Conservation (phyloP, 257 asterid genomes). For the Solanum pimpinellifolium region DNA sequence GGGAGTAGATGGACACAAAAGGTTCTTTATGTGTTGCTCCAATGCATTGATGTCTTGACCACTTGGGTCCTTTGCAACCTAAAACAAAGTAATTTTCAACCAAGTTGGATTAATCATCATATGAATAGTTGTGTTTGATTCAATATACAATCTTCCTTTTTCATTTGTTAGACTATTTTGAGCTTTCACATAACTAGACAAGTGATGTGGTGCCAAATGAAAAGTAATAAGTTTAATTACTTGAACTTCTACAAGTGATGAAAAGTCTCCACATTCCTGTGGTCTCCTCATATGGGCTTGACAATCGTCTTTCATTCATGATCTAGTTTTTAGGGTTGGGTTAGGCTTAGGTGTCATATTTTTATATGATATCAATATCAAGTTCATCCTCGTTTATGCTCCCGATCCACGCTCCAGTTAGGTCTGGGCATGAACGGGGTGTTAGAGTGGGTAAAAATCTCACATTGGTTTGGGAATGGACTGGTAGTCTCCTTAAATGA, state of each 20-base stretch:
- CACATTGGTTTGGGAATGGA: too few relatives aligned
- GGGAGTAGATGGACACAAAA: slow-evolving; percentile 6
- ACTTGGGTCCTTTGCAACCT: slow-evolving; percentile 10
- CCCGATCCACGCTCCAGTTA: too few relatives aligned
- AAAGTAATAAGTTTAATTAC: not conserved
- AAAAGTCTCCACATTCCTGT: too few relatives aligned
- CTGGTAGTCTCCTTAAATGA: not conserved
- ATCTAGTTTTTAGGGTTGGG: too few relatives aligned
- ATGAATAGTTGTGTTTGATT: not conserved
- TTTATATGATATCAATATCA: too few relatives aligned
- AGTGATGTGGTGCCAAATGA: not conserved
- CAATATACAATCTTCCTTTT: not conserved
- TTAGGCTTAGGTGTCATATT: too few relatives aligned
- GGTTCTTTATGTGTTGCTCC: slow-evolving; percentile 6
- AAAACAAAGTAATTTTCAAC: not conserved
- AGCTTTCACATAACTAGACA: not conserved
- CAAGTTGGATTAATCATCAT: not conserved
- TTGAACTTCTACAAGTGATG: not conserved
- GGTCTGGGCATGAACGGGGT: too few relatives aligned
- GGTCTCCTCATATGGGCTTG: too few relatives aligned
- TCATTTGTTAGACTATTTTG: not conserved
- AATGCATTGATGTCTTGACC: slow-evolving; percentile 1
- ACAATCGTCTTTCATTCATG: too few relatives aligned
- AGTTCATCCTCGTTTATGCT: too few relatives aligned
- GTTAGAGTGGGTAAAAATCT: too few relatives aligned